Evolutionary conservation across 2,329 filamentous ascomycete species (phyloP), one percentile per base, ranked within the genome.

Genomic region (Ceratocystis colombiana): DNA sequence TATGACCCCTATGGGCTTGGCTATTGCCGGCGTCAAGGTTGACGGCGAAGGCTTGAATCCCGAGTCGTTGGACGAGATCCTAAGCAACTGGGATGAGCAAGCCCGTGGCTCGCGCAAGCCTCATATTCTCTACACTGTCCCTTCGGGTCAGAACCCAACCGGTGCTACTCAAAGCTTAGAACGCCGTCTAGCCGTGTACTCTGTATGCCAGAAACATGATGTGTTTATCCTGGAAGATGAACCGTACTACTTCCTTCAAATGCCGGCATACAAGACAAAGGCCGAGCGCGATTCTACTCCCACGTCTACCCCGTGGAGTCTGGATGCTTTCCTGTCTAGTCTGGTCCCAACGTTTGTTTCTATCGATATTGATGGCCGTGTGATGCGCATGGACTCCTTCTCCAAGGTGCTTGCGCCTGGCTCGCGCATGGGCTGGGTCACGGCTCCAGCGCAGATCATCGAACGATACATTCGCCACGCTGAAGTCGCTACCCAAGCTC

Each of bases 231-330:
- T 96, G 70, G 92, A 96, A 77, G 92, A 96, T 73, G 92, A 96
- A 74, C 92, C 92, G 1, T 96, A 96, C 77, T 96, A 95, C 77
- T 96, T 93, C 77, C 80, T 96, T 45, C 92, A 96, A 76, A 89
- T 91, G 88, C 84, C 89, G 71, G 84, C 87, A 0, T 93, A 91
- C 76, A 80, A 80, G 1, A 80, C 83, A 15, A 68, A 5, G 83
- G 89, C 67, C 82, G 86, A 5, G 86, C 88, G n/a, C 96, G 3
- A 61, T 25, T 46, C 76, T 73, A 0, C 71, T 75, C 8, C 73
- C 75, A 90, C 91, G 0, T 88, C 88, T 22, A 15, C 62, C 17
- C 41, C 64, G 15, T 62, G 64, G 67, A 59, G 69, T 4, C 83
- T 89, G 65, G 83, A 87, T 3, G 86, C 88, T 10, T 96, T 96